phyloP scores from a whole-genome alignment of 179 eudicot species.

The Spinacia oleracea region DNA sequence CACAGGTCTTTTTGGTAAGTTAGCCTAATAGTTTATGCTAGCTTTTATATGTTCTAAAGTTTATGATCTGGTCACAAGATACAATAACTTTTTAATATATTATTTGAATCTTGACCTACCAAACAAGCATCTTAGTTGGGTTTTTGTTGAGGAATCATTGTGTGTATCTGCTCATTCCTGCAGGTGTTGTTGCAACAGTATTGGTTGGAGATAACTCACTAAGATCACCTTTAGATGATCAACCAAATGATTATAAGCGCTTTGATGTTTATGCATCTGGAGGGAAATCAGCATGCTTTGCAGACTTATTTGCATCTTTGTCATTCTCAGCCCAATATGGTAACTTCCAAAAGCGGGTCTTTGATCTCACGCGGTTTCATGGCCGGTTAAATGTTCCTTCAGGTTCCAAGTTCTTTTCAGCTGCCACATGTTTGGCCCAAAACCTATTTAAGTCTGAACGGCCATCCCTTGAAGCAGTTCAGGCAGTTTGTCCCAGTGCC shows the following conservation, averaged over 20 bases:
- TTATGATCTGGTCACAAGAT: not conserved
- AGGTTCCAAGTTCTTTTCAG: constrained; percentile 65
- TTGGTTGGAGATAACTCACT: constrained; percentile 55
- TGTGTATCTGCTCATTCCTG: constrained; percentile 9
- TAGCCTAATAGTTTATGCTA: not conserved
- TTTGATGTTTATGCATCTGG: constrained; percentile 45
- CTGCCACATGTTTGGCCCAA: constrained; percentile 53
- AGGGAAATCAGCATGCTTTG: constrained; percentile 49
- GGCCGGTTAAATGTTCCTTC: constrained; percentile 74
- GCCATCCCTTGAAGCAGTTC: constrained; percentile 57
- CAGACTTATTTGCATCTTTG: constrained; percentile 62
- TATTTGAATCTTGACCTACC: not conserved
- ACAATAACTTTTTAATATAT: not conserved
- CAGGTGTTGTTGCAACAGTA: constrained; percentile 69
- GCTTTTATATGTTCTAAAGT: not conserved
- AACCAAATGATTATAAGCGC: constrained; percentile 38
- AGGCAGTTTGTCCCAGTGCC: constrained; percentile 58
- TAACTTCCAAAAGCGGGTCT: constrained; percentile 64
- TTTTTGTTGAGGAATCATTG: not conserved
- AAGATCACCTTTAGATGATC: constrained; percentile 38
- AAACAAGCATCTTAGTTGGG: not conserved
- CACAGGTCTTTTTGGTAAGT: constrained; percentile 69
- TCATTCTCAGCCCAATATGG: constrained; percentile 78
- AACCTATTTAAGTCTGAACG: constrained; percentile 51
- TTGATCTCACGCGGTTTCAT: constrained; percentile 71